Percentiles rank a stretch among this genome's conserved stretches.
These are phyloP conservation scores for Urochloa ruziziensis DNA, from an alignment of 176 grass and related monocot genomes.

Conservation along the genomic window DNA sequence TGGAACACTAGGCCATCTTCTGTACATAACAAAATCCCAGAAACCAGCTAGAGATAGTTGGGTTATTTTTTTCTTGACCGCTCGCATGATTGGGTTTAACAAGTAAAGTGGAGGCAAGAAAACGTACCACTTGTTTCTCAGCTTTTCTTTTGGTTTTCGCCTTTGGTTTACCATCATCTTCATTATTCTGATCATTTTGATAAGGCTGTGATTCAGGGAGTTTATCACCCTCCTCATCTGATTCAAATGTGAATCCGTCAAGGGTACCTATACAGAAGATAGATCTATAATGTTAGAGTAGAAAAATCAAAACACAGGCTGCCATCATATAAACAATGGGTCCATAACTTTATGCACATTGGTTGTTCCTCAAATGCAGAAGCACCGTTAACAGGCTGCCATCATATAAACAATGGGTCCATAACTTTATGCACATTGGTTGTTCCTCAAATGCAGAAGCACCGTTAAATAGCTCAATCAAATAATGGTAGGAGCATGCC, in stretches of 20 bases:
- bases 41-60: background rate
- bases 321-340: background rate
- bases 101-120: slow-evolving; percentile 3
- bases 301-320: background rate
- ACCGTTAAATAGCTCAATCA: background rate
- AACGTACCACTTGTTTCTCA: slow-evolving; percentile 41
- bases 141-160: slow-evolving; percentile 71
- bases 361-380: background rate
- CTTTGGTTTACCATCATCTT: slow-evolving; percentile 60
- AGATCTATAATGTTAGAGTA: background rate
- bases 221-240: slow-evolving; percentile 74
- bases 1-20: background rate
- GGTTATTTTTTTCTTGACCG: background rate
- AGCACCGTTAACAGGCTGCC: background rate
- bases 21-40: background rate
- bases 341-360: background rate
- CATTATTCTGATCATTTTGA: slow-evolving; percentile 71
- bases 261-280: slow-evolving; percentile 65
- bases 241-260: slow-evolving; percentile 91
- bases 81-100: background rate
- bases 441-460: background rate
- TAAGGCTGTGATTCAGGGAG: slow-evolving; percentile 39
- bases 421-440: background rate
- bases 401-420: background rate
- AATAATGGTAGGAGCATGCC: background rate